Evolutionary conservation across 345 rosid genomes (phyloP), one percentile per base, ranked within the genome.

Genomic region (Citropsis articulata): DNA sequence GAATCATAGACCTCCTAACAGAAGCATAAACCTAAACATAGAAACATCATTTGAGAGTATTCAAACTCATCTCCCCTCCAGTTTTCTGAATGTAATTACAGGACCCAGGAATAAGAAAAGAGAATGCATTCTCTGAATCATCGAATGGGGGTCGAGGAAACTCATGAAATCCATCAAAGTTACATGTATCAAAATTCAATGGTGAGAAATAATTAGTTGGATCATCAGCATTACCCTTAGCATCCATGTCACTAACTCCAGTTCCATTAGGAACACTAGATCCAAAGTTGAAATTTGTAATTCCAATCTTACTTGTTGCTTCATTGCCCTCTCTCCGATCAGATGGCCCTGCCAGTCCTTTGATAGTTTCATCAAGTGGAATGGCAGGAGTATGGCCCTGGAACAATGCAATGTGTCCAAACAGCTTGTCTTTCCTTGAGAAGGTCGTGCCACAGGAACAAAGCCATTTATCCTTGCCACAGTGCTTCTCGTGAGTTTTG

Each of bases 301-400:
- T 80, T 24, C 89, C 90, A 7, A 79, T 67, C 76, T 79, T 86
- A 71, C 78, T 80, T 21, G 77, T 78, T 27, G 82, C 85, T 77
- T 83, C 87, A 60, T 75, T 83, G 67, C 74, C 84, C 27, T 82
- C 92, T 68, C 82, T 80, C 71, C 76, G 87, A 60, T 79, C 86
- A 35, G 89, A 86, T 76, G 87, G 66, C 45, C 73, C 86, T 6
- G 75, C 79, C 10, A 85, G 76, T 35, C 79, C 88, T 80, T 89
- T 91, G 13, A 70, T 84, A 31, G 75, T 53, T 72, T 93, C 99
- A 35, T 96, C 98, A 1, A 84, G 85, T 57, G 97, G 91, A 48
- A 96, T 92, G 1, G 97, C 98, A 25, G 99, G 99, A 16, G 98
- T 94, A 79, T 96, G 99, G 71, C 99, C 99, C 71, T 96, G 99